phyloP scores from a whole-genome alignment of 345 rosid species.

The Arabidopsis thaliana region TAIR10.1 NC_003070.9:28306001-28306500 shows the following conservation, averaged over 20 bases:
- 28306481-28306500: constrained; percentile 92
- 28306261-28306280: constrained; percentile 86
- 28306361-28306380: background rate
- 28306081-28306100: constrained; percentile 80
- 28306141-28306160: constrained; percentile 67
- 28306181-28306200: constrained; percentile 99
- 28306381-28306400: background rate
- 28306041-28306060: constrained; percentile 64
- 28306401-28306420: background rate
- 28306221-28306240: constrained; percentile 89
- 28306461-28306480: constrained; percentile 94
- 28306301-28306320: constrained; percentile 66
- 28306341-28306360: background rate
- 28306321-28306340: background rate
- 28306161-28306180: constrained; percentile 89
- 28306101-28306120: constrained; percentile 95
- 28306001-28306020: background rate
- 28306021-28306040: constrained; percentile 50
- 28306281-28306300: constrained; percentile 86
- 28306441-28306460: constrained; percentile 60
- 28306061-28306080: constrained; percentile 69
- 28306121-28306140: constrained; percentile 85
- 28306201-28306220: constrained; percentile 85
- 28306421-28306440: constrained; percentile 20
- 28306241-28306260: constrained; percentile 96